A percentile compares a stretch with the other conserved stretches of the same genome.
Evolutionary conservation across 176 grass and related monocot genomes (phyloP).

Genomic region (Musa beccarii): DNA sequence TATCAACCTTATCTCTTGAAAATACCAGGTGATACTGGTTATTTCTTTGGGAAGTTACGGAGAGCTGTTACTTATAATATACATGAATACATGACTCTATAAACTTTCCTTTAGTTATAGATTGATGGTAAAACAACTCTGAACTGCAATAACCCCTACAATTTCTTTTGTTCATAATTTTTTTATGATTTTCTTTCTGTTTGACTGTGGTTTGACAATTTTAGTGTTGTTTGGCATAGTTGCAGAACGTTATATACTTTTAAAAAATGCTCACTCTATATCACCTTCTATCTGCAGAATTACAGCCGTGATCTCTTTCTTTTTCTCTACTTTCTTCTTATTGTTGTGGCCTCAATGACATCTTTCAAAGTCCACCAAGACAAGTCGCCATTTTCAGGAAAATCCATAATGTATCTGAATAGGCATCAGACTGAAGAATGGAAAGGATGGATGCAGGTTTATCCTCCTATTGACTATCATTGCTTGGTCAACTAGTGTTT

Average conservation of each 20-base stretch:
- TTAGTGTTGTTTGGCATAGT: too few relatives aligned
- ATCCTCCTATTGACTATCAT: not conserved
- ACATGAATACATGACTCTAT: too few relatives aligned
- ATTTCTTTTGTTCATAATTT: too few relatives aligned
- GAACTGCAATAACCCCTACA: too few relatives aligned
- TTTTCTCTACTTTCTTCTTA: constrained; percentile 98
- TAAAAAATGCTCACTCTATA: not conserved
- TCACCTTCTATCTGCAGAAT: constrained; percentile 46
- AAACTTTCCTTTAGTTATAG: too few relatives aligned
- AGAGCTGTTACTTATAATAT: too few relatives aligned
- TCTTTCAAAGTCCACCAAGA: constrained; percentile 96
- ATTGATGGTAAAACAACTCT: too few relatives aligned
- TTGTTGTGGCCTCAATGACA: constrained; percentile 86
- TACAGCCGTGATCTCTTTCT: constrained; percentile 92
- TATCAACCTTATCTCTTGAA: too few relatives aligned
- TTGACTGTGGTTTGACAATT: too few relatives aligned
- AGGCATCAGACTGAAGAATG: constrained; percentile 99
- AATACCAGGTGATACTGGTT: too few relatives aligned
- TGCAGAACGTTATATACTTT: not conserved
- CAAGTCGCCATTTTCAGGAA: constrained; percentile 74
- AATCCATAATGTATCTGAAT: constrained; percentile 79
- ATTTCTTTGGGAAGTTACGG: too few relatives aligned
- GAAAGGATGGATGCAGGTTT: constrained; percentile 99
- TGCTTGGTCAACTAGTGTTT: not conserved
- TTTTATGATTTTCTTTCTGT: too few relatives aligned